Percentiles rank a stretch among this genome's conserved stretches.
Evolutionary conservation across 371 early-diverging fungal species (phyloP).

Genomic region (Funneliformis caledonium): DNA sequence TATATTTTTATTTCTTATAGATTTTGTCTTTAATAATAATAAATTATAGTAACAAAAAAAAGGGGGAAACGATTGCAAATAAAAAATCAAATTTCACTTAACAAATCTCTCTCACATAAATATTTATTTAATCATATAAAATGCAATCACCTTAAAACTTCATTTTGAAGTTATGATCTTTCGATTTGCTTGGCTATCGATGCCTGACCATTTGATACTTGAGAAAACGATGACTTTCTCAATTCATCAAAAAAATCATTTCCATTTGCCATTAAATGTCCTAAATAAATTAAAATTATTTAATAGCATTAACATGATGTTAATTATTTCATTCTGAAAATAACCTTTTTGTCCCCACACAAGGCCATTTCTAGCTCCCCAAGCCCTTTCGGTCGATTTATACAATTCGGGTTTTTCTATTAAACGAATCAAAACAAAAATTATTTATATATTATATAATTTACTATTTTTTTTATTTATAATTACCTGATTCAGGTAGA

Average conservation of each 20-base stretch:
- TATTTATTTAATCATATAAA: too few species aligned
- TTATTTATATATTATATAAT: background rate
- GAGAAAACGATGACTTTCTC: constrained; percentile 17
- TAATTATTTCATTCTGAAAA: background rate
- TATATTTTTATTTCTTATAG: too few species aligned
- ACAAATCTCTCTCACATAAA: too few species aligned
- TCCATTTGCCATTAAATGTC: constrained; percentile 38
- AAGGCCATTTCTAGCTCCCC: background rate
- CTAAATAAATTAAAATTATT: background rate
- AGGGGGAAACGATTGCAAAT: too few species aligned
- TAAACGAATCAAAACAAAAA: background rate
- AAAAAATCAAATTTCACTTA: too few species aligned
- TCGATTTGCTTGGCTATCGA: constrained; percentile 34
- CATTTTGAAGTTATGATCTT: background rate
- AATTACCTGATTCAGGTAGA: constrained; percentile 28
- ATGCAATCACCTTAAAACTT: too few species aligned
- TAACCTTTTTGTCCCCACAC: constrained; percentile 34
- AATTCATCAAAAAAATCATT: constrained; percentile 39
- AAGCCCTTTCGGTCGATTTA: constrained; percentile 17
- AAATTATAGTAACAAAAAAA: too few species aligned
- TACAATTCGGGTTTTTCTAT: constrained; percentile 35
- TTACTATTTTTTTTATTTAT: background rate
- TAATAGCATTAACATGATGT: background rate
- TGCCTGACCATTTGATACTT: background rate
- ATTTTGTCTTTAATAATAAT: too few species aligned